Evolutionary conservation across 495 filamentous ascomycete species (phyloP), one percentile per base, ranked within the genome.

Genomic region (Penicillium maclennaniae): DNA sequence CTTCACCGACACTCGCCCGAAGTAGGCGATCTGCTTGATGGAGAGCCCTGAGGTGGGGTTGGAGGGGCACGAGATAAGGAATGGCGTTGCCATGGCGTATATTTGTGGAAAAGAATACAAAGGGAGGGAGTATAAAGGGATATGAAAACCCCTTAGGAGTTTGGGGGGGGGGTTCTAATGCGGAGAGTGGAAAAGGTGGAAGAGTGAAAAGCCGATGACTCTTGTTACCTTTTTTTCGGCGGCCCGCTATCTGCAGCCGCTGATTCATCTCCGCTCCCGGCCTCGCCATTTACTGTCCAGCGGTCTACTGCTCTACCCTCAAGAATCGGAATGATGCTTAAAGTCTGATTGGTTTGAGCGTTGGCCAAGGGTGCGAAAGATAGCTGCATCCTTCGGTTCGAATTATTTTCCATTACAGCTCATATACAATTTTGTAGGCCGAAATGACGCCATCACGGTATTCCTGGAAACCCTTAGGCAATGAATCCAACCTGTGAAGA

Each of bases 1-100:
- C 52, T 82, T 79, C 61, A 92, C 79, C 73, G 88, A 87, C 37
- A 91, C 83, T 51, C 81, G 81, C 50, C 87, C 88, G 42, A 96
- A 78, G 70, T 87, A 89, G 36, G 89, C 85, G 45, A 95, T 82
- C 61, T 88, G 83, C 50, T 87, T 80, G 55, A 83, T 74, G 27
- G 67, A 75, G 40, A 93, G 78, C 38, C 87, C 83, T 56, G 69
- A 61, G 55, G 63, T 54, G 61, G 68, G 60, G 57, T 58, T 58
- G 54, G 72, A 63, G 60, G 76, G 69, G 70, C 76, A 62, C 38
- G 70, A 74, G 51, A 80, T 68, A 47, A 81, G 62, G 60, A 76
- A 70, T n/a, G 69, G 71, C 41, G 76, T 74, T 27, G 78, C 69
- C 78, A 81, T 81, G 61, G 53, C 66, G 63, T 43, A 34, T 42